phyloP scores from a whole-genome alignment of 208 protist genomes.

The Crithidia fasciculata region DNA sequence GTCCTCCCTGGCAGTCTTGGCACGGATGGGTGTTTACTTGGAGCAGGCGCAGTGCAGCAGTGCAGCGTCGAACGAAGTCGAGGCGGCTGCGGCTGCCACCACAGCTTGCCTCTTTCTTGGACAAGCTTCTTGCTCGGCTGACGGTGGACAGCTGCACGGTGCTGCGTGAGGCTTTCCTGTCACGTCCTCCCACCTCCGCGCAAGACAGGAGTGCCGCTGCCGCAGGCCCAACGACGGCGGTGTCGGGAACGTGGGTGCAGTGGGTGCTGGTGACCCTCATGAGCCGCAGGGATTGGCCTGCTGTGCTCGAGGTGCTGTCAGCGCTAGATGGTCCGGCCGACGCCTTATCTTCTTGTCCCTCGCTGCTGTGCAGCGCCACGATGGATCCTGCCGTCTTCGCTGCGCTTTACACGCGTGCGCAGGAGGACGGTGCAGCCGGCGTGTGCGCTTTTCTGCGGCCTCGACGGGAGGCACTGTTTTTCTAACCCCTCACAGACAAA shows the following conservation, averaged over 20 bases:
- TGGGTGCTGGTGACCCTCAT: conserved; percentile 36
- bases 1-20: conserved; percentile 8
- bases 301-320: conserved; percentile 21
- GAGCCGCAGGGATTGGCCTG: conserved; percentile 17
- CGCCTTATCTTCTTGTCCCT: background rate
- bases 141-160: conserved; percentile 10
- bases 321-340: conserved; percentile 11
- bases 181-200: background rate
- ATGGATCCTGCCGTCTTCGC: conserved; percentile 63
- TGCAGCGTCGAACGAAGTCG: too few relatives aligned
- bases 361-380: conserved; percentile 32
- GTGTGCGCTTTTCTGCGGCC: conserved; percentile 62
- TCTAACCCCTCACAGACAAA: conserved; percentile 30
- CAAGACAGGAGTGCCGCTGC: too few relatives aligned
- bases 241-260: conserved; percentile 31
- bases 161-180: background rate
- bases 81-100: too few relatives aligned
- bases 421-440: conserved; percentile 58
- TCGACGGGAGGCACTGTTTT: conserved; percentile 73
- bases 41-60: background rate
- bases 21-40: background rate
- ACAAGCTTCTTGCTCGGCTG: conserved; percentile 15
- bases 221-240: conserved; percentile 3
- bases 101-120: background rate
- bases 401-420: conserved; percentile 55